Evolutionary conservation across 768 basidiomycete genomes (phyloP).

Genomic region (Scleroderma citrinum): DNA sequence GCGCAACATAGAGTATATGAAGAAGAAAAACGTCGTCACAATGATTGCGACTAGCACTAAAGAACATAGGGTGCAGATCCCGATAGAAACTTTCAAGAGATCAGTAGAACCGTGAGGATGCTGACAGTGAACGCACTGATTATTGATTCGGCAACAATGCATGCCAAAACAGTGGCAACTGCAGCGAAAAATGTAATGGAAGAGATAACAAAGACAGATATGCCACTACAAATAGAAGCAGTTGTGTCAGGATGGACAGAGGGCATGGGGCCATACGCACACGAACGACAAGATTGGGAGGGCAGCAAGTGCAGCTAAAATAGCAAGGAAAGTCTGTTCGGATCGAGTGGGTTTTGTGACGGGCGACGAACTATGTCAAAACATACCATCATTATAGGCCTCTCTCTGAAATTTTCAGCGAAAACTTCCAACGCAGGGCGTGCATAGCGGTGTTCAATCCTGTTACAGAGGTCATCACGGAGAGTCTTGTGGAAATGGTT

Average conservation of each 20-base stretch:
- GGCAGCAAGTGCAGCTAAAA: constrained; percentile 34
- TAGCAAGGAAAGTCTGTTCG: constrained; percentile 36
- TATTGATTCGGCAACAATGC: constrained; percentile 24
- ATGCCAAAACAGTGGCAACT: constrained; percentile 26
- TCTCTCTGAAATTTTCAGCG: constrained; percentile 17
- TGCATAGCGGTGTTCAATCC: constrained; percentile 41
- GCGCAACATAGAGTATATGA: constrained; percentile 28
- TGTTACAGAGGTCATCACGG: constrained; percentile 9
- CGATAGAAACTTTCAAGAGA: constrained; percentile 24
- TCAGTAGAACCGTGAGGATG: background rate
- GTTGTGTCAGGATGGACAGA: constrained; percentile 5
- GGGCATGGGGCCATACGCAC: constrained; percentile 24
- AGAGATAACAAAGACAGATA: constrained; percentile 33
- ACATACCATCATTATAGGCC: constrained; percentile 22
- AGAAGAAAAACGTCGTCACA: constrained; percentile 26
- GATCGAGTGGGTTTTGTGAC: constrained; percentile 1
- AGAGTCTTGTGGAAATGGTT: background rate
- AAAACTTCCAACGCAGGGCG: constrained; percentile 31
- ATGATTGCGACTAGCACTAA: constrained; percentile 30
- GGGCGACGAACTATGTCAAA: background rate
- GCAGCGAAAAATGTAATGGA: constrained; percentile 34
- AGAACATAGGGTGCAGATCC: constrained; percentile 28
- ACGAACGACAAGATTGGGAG: constrained; percentile 32
- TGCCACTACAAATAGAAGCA: constrained; percentile 13
- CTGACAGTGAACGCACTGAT: constrained; percentile 21